Evolutionary conservation across 352 stramenopile species (phyloP), one percentile per base, ranked within the genome.

Genomic region (Pythium dissimile): DNA sequence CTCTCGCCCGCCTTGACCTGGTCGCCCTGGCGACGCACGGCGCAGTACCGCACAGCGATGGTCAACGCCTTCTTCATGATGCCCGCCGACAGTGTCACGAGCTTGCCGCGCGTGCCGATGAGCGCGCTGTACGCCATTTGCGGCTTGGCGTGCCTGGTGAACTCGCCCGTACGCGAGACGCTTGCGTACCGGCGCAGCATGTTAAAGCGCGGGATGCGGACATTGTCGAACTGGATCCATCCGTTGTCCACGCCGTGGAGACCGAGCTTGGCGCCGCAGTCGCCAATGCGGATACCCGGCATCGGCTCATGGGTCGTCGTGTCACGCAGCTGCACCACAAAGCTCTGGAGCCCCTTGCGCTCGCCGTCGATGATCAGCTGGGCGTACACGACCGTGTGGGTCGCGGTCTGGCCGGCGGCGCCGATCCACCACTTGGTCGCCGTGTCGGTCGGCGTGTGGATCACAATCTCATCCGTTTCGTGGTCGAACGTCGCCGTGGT

Each of bases 371-470:
- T 70, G 39, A 98, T 85, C 7, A 98, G 80, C 38, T 88, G 89
- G 16, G 94, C 94, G 74, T 98, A 98, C 38, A 97, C 88, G 65
- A 98, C 94, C 13, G 94, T 95, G 70, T 98, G 89, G 49, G 97
- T 98, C 20, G 93, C 94, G 0, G 92, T 98, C 59, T 93, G 75
- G 2, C 94, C 96, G 7, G 97, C 72, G 0, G 88, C 96, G 18
- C 95, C 95, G 37, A 96, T 96, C 96, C 96, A 99, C 81, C 96
- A 99, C 71, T 99, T 99, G 39, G 79, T 90, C 30, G 86, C 89
- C 5, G 94, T 98, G 43, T 98, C 70, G 0, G 94, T 98, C 1
- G 96, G 96, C n/a, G 91, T 96, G 71, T 99, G 73, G 43, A 99
- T 92, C 12, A 98, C 76, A 62, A 96, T 99, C 68, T 96, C 91